Base-by-base conservation (phyloP, 805 yeast genomes). In the Candida chilensis region DNA sequence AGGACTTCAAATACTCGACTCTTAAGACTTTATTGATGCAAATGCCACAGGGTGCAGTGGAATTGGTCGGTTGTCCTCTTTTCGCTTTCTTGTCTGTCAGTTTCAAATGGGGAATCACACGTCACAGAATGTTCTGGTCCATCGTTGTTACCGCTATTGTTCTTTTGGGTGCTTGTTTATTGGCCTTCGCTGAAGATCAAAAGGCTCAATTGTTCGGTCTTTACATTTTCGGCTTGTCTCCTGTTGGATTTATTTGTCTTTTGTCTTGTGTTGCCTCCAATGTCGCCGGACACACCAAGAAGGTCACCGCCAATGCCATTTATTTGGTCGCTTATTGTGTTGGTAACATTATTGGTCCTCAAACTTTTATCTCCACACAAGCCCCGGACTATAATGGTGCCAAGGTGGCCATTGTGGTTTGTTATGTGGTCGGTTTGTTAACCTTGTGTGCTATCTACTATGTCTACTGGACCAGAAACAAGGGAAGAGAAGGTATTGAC, bases 1-100 rank as follows among this genome's bases (percentile, higher is more conserved):
- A 45, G 11, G 64, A 64, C 28, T 63, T 71, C 37, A 65, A 65
- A 13, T 66, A 59, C 34, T 29, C 16, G 20, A 11, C 12, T 50
- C 1, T 24, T 54, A 40, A 58, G 17, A 47, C 72, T 1, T 47
- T 71, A 19, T 44, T 71, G 18, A 60, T 67, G 57, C 58, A 55
- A 16, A 52, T 64, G 50, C 71, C 74, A 4, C 37, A 48, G 5
- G 78, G 78, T 24, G 71, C 67, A 3, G 64, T 67, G 9, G 73
- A 63, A 36, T 41, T 59, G 16, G 53, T 52, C 15, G 67, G 64
- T 1, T 52, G 57, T 39, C 43, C 50, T 28, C 33, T 51, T 5
- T 52, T 58, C 28, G 54, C 53, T 14, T 39, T 3, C n/a, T n/a
- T n/a, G n/a, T 14, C 44, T 11, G 35, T 32, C n/a, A 47, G 54